A percentile compares a stretch with the other conserved stretches of the same genome.
Evolutionary conservation across 2,329 filamentous ascomycete species (phyloP).

Genomic region (Sporothrix luriei): DNA sequence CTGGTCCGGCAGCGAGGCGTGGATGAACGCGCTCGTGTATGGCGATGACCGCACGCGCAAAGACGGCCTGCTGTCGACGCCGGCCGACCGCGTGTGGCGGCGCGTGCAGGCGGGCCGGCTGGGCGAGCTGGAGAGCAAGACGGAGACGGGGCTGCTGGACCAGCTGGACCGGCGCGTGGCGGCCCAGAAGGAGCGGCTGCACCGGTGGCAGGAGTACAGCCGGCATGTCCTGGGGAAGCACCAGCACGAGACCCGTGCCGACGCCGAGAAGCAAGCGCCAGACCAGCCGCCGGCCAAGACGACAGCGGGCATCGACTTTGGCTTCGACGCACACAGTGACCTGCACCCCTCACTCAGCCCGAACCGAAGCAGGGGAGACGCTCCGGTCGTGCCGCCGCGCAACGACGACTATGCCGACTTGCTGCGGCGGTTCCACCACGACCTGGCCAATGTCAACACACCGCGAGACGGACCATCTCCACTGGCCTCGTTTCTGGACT

Average conservation of each 20-base stretch:
- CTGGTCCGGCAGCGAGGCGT: constrained; percentile 76
- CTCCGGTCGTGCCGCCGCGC: neutral
- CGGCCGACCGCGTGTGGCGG: constrained; percentile 73
- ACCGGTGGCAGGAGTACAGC: constrained; percentile 73
- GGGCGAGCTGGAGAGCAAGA: constrained; percentile 57
- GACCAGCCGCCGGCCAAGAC: constrained; percentile 36
- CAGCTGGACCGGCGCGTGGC: constrained; percentile 70
- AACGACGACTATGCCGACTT: constrained; percentile 49
- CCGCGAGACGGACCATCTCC: constrained; percentile 31
- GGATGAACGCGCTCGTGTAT: constrained; percentile 70
- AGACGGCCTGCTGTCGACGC: constrained; percentile 65
- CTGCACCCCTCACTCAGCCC: constrained; percentile 48
- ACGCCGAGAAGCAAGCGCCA: constrained; percentile 34
- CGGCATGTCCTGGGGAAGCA: constrained; percentile 48
- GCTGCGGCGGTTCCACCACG: constrained; percentile 47
- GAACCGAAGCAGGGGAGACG: constrained; percentile 36
- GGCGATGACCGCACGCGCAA: constrained; percentile 59
- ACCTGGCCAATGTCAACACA: constrained; percentile 41
- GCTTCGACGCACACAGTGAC: constrained; percentile 56
- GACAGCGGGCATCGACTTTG: constrained; percentile 55
- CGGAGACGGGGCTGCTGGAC: constrained; percentile 60
- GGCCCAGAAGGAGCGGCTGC: constrained; percentile 67
- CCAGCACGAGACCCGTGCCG: neutral
- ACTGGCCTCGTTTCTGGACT: constrained; percentile 27
- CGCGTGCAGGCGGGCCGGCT: constrained; percentile 63